These are phyloP conservation scores for Xylaria sp. DNA, from an alignment of 2,329 filamentous ascomycete species.

Conservation along the genomic window DNA sequence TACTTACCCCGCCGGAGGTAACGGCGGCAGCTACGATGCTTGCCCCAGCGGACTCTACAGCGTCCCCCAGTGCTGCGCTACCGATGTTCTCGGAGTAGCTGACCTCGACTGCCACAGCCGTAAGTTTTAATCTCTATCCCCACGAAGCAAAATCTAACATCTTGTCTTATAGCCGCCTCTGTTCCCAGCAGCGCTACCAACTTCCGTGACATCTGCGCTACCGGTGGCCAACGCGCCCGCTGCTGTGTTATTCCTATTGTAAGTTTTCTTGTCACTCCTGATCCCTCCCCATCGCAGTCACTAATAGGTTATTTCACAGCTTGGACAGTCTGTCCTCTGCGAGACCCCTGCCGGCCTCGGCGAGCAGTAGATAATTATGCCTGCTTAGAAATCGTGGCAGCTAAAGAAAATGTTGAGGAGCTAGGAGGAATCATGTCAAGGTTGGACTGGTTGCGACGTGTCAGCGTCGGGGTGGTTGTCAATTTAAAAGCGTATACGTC, in stretches of 20 bases:
- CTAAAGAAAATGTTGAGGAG: background rate
- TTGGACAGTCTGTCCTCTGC: slow-evolving; percentile 21
- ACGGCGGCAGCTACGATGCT: slow-evolving; percentile 46
- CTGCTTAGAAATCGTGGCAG: background rate
- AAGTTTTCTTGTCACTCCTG: slow-evolving; percentile 23
- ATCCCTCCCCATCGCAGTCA: no score
- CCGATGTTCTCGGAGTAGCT: slow-evolving; percentile 61
- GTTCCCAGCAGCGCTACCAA: slow-evolving; percentile 52
- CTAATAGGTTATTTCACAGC: background rate
- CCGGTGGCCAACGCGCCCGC: slow-evolving; percentile 57
- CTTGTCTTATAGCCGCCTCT: slow-evolving; percentile 43
- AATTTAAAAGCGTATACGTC: background rate
- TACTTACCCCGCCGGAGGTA: slow-evolving; percentile 7
- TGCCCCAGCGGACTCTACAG: slow-evolving; percentile 56
- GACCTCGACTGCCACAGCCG: slow-evolving; percentile 60
- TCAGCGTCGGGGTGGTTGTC: background rate
- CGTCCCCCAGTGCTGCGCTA: slow-evolving; percentile 67
- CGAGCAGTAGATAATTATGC: background rate
- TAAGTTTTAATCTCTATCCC: slow-evolving; percentile 31
- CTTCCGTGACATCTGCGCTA: slow-evolving; percentile 57
- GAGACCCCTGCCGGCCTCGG: background rate
- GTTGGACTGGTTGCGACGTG: background rate
- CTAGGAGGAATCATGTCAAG: background rate
- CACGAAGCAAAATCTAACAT: background rate
- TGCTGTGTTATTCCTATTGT: slow-evolving; percentile 62